Evolutionary conservation across 306 rosid species (phyloP).

Genomic region (Vicia faba): DNA sequence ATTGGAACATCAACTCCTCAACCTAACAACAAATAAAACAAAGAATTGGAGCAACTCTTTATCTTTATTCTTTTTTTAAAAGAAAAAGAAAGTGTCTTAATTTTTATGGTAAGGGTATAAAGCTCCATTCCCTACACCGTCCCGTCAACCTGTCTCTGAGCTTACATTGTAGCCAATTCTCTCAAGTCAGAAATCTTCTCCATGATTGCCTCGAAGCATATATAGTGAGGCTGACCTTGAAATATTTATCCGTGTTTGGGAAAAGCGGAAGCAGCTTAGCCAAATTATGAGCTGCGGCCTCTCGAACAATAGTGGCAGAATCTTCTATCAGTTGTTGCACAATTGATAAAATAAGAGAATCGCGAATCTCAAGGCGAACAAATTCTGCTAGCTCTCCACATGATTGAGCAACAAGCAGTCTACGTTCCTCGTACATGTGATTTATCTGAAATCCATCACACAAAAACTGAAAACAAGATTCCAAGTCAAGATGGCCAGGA

Average conservation of each 20-base stretch:
- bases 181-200: slow-evolving; percentile 98
- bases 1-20: slow-evolving; percentile 92
- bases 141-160: slow-evolving; percentile 80
- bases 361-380: slow-evolving; percentile 90
- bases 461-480: slow-evolving; percentile 19
- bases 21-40: slow-evolving; percentile 65
- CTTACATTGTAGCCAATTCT: slow-evolving; percentile 95
- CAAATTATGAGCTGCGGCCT: slow-evolving; percentile 91
- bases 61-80: slow-evolving; percentile 29
- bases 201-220: slow-evolving; percentile 98
- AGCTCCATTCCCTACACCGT: slow-evolving; percentile 75
- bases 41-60: slow-evolving; percentile 45
- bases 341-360: slow-evolving; percentile 90
- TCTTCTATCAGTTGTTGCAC: slow-evolving; percentile 92
- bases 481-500: slow-evolving; percentile 28
- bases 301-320: slow-evolving; percentile 90
- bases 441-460: slow-evolving; percentile 61
- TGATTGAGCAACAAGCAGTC: slow-evolving; percentile 96
- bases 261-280: slow-evolving; percentile 94
- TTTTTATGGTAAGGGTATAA: slow-evolving; percentile 50
- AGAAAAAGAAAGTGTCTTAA: slow-evolving; percentile 37
- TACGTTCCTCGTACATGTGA: slow-evolving; percentile 95
- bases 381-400: slow-evolving; percentile 92
- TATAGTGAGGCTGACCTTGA: slow-evolving; percentile 99
- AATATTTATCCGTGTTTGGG: slow-evolving; percentile 91